Evolutionary conservation across 2,329 filamentous ascomycete species (phyloP).

Genomic region (Xylaria sp.): DNA sequence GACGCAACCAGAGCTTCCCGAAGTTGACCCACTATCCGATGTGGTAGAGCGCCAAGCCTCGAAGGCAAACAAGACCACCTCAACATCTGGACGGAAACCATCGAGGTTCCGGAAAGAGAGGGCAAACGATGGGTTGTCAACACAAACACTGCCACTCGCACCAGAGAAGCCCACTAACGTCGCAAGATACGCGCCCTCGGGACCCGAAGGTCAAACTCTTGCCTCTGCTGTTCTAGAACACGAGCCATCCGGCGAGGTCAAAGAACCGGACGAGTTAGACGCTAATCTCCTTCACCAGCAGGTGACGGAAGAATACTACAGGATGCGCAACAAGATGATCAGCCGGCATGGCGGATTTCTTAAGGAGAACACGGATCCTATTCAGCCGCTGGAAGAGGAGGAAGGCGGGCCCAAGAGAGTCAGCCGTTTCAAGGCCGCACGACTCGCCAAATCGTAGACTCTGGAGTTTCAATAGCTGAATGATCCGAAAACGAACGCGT

Average conservation of each 20-base stretch:
- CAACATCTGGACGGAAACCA: conserved; percentile 53
- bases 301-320: conserved; percentile 84
- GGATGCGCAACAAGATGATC: conserved; percentile 83
- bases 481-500: conserved; percentile 21
- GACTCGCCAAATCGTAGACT: conserved; percentile 65
- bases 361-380: conserved; percentile 73
- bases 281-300: conserved; percentile 78
- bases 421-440: conserved; percentile 79
- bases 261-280: conserved; percentile 74
- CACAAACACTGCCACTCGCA: conserved; percentile 41
- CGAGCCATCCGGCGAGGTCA: conserved; percentile 51
- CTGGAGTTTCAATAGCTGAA: conserved; percentile 36
- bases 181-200: conserved; percentile 56
- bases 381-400: conserved; percentile 74
- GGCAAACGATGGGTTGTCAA: conserved; percentile 25
- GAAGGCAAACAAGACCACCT: conserved; percentile 29
- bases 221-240: conserved; percentile 70
- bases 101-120: conserved; percentile 65
- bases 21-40: conserved; percentile 63
- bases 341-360: conserved; percentile 85
- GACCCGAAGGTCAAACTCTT: conserved; percentile 66
- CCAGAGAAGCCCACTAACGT: conserved; percentile 59
- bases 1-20: conserved; percentile 31
- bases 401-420: conserved; percentile 71
- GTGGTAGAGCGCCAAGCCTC: conserved; percentile 59